phyloP scores from a whole-genome alignment of 2,329 filamentous ascomycete species.

The Exophiala aquamarina region DNA sequence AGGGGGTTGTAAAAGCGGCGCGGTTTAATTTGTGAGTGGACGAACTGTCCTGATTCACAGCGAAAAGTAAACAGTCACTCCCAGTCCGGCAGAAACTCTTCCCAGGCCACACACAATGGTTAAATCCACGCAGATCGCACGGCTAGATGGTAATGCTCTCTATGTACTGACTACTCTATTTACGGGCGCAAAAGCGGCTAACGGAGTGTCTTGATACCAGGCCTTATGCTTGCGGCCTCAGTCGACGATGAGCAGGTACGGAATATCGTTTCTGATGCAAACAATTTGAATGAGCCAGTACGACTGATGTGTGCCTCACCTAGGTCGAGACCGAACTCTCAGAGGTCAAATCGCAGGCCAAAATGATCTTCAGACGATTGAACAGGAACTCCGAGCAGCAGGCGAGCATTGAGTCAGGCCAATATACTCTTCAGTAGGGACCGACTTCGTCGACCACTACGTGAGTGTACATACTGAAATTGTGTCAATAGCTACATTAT shows the following conservation, averaged over 20 bases:
- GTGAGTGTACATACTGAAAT: no score
- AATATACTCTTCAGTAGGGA: conserved; percentile 82
- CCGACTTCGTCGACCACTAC: no score
- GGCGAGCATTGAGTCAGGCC: conserved; percentile 84
- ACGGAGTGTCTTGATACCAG: conserved; percentile 46
- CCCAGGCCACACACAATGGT: conserved; percentile 60
- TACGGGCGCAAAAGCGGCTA: conserved; percentile 3
- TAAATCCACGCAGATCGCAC: conserved; percentile 87
- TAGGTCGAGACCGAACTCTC: conserved; percentile 71
- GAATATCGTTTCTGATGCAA: conserved; percentile 3
- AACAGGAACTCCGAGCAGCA: conserved; percentile 86
- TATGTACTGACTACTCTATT: neutral
- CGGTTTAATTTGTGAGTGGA: neutral
- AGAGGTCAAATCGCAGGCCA: conserved; percentile 88
- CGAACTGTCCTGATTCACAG: neutral
- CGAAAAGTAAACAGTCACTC: neutral
- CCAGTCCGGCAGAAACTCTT: neutral
- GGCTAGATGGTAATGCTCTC: conserved; percentile 71
- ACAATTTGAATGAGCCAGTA: conserved; percentile 1
- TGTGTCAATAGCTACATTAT: conserved; percentile 70
- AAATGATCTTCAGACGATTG: conserved; percentile 84
- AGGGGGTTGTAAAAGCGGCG: no score
- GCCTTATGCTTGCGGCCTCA: conserved; percentile 90
- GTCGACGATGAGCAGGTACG: conserved; percentile 82
- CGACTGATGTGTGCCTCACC: neutral